Evolutionary conservation across 2,329 filamentous ascomycete genomes (phyloP).

Genomic region (Penicillium sp.): DNA sequence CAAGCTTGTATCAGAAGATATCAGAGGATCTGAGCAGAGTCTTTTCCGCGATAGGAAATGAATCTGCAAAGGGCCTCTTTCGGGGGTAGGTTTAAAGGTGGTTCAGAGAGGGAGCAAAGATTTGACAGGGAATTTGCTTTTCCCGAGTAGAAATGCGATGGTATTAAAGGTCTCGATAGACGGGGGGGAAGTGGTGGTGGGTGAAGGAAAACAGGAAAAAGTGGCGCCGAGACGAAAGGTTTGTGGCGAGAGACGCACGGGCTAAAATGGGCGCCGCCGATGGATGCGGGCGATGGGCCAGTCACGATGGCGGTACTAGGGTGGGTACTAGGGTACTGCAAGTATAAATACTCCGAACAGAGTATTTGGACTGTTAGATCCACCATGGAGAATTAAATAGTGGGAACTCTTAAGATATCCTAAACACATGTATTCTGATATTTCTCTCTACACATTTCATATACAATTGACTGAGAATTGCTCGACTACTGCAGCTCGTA

Average conservation of each 20-base stretch:
- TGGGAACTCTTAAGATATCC: neutral
- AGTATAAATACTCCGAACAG: too few relatives aligned
- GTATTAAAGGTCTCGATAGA: neutral
- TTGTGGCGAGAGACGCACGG: conserved; percentile 13
- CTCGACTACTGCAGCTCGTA: neutral
- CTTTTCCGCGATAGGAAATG: conserved; percentile 18
- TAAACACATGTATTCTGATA: neutral
- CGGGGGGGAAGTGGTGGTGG: neutral
- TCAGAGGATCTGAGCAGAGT: conserved; percentile 25
- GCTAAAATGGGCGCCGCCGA: neutral
- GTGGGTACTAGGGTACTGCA: neutral
- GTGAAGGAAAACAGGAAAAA: neutral
- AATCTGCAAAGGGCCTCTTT: conserved; percentile 1
- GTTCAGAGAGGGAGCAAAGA: conserved; percentile 7
- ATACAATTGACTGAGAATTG: neutral
- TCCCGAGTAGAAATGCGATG: neutral
- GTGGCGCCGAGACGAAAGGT: conserved; percentile 7
- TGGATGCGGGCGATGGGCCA: conserved; percentile 3
- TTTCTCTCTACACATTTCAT: neutral
- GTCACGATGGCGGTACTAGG: neutral
- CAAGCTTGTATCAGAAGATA: conserved; percentile 13
- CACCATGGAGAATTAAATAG: neutral
- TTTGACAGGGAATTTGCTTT: conserved; percentile 2
- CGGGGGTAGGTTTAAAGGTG: neutral
- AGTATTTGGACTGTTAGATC: neutral